Base-by-base conservation (phyloP, 352 stramenopile genomes). In the Plasmopara muralis region DNA sequence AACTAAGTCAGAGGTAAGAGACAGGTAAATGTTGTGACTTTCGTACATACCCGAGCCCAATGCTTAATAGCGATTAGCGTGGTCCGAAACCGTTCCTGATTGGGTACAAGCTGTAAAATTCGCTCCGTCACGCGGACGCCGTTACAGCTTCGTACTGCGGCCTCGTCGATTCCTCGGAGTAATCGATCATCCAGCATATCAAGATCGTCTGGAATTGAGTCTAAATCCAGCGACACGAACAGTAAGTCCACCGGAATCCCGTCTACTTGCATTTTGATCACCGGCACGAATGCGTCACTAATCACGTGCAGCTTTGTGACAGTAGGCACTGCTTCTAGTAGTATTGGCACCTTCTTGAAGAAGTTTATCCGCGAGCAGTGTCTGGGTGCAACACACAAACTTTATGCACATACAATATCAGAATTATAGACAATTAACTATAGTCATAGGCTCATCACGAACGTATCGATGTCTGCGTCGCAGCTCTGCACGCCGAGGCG, bases 81-180 rank as follows among this genome's bases (percentile, higher is more conserved):
- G 5, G 87, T 85, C 29, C 88, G 77, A 62, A 98, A 99, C 12
- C 68, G 66, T 15, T 86, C 70, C 34, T 71, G 53, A 35, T 95
- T 67, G 1, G 88, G 83, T 35, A 98, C 86, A 4, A 97, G 73
- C 47, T 95, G 74, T 37, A 98, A 62, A 39, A 99, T 94, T 13
- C 89, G 86, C 60, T 98, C 93, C 0, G 92, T 97, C 9, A 98
- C 94, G n/a, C 95, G 80, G 16, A 93, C 91, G 20, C 95, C 95
- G 59, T 98, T 98, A 38, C 98, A 79, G 55, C 85, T 97, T 31
- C 96, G 72, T 5, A 97, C 79, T 9, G 81, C 88, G 35, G 83
- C 62, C 51, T 98, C 94, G 61, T 99, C 95, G 8, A 97, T 88
- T 16, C 97, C 76, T 4, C 61, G 55, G 14, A 98, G 61, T 44